Base-by-base conservation (phyloP, 1,284 basidiomycete genomes). In the Ceratobasidium theobromae region DNA sequence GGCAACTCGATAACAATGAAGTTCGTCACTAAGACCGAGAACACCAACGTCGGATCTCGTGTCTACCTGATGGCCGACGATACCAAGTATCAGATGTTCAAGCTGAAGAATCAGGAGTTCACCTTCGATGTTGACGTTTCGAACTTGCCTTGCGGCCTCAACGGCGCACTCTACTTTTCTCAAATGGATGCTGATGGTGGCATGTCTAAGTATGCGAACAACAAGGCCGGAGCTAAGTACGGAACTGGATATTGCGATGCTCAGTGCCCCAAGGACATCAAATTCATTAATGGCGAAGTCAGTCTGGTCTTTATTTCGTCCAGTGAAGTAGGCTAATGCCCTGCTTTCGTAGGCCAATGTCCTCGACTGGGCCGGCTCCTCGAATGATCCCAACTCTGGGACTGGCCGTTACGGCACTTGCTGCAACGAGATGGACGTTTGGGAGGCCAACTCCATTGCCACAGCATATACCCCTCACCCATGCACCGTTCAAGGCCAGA, bases 211-310 rank as follows among this genome's bases (percentile, higher is more conserved):
- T 81, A 75, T 75, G 69, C 82, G 12, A 77, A 70, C 72, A 85
- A 85, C 79, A 82, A 79, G 77, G 82, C 82, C 60, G 83, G 82
- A 70, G 81, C 82, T 68, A 80, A 79, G 72, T 84, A 81, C 73
- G 82, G 82, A 65, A 83, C 82, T 51, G 82, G 82, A 5, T 83
- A 84, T 75, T 84, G 82, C 72, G 82, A 84, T 73, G 78, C 83
- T 9, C 82, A 85, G 72, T 85, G 81, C 77, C 82, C 83, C 2
- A 75, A 79, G 77, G 66, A 53, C 72, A 69, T 38, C 66, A 82
- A 84, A 72, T 84, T 84, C 79, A 69, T 82, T 72, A 81, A 81
- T 70, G 72, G 73, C 69, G 77, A 79, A 76, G 78, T 79, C 70
- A 77, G 68, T 23, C 3, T 41, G 16, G 16, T 4, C 33, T 1